Evolutionary conservation across 2,329 filamentous ascomycete genomes (phyloP), one percentile per base, ranked within the genome.

Genomic region (Sarocladium kiliense): DNA sequence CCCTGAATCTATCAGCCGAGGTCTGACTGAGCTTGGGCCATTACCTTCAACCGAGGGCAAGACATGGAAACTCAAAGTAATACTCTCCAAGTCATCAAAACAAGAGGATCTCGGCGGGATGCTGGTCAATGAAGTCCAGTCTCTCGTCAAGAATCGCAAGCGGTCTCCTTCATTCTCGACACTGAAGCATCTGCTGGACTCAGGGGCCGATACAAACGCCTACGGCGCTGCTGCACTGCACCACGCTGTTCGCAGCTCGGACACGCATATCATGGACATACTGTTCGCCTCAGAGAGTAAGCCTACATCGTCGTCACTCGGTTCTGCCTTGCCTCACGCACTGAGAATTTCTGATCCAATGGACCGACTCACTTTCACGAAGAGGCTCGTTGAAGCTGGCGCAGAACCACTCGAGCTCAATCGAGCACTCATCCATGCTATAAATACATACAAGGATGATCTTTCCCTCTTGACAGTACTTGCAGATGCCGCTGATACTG

Each of bases 151-250:
- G 54, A 67, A 68, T 2, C 68, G 66, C 0, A 63, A 65, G 0
- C 64, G 69, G 1, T 63, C 71, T 11, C 72, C 74, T 1, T 71
- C 71, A 1, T 64, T 79, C 4, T 68, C 74, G 2, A 72, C 77
- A 1, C 56, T 83, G 32, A 72, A 74, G 55, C 66, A 72, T 1
- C 70, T 85, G 0, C 62, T 85, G 1, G 69, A 72, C 1, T 70
- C 74, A 1, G 79, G 80, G 1, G 81, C 81, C 2, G 76, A 83
- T 47, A 69, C 81, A n/a, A 82, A 84, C 58, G 70, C 73, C 1
- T 72, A 75, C 56, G 76, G 80, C 25, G 79, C 74, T 0, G 73
- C 76, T 1, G 74, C 80, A 0, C 64, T 85, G 0, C 77, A 77
- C 54, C 69, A 71, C 54, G 79, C 80, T 3, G 74, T 84, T 2